phyloP scores from a whole-genome alignment of 23 red algal species.

The Gracilaria caudata region DNA sequence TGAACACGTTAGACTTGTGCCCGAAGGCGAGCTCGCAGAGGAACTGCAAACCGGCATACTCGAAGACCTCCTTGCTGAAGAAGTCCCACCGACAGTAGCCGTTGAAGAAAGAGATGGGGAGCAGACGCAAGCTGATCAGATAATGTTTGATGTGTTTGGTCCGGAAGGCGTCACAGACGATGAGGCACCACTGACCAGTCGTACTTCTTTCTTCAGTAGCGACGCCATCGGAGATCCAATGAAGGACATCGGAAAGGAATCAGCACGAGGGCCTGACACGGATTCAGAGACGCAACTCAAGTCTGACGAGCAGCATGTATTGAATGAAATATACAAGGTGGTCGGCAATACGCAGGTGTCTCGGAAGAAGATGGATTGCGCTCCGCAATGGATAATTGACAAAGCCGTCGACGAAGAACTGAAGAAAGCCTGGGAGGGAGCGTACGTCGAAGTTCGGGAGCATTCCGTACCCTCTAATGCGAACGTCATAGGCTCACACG shows the following conservation, averaged over 20 bases:
- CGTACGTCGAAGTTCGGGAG: background rate
- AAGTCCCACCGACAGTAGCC: background rate
- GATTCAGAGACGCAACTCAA: background rate
- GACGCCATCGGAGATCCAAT: background rate
- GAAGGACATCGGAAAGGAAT: slow-evolving; percentile 19
- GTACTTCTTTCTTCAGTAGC: slow-evolving; percentile 21
- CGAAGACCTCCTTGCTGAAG: slow-evolving; percentile 22
- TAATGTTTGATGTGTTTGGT: slow-evolving; percentile 50
- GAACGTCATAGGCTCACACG: slow-evolving; percentile 14
- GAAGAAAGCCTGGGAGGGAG: background rate
- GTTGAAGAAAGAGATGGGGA: background rate
- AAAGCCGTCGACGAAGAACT: slow-evolving; percentile 34
- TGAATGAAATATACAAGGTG: slow-evolving; percentile 19
- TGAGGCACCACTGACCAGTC: background rate
- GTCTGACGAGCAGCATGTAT: background rate
- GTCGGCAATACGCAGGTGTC: slow-evolving; percentile 27
- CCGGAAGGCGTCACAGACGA: background rate
- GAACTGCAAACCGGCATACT: slow-evolving; percentile 13
- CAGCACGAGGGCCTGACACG: background rate
- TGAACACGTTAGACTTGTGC: slow-evolving; percentile 13
- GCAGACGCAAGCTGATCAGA: slow-evolving; percentile 3
- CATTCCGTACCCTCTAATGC: background rate
- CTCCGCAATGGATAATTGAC: slow-evolving; percentile 39
- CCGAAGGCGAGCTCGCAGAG: background rate
- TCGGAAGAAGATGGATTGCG: slow-evolving; percentile 28